A percentile compares a stretch with the other conserved stretches of the same genome.
phyloP scores from a whole-genome alignment of 1,284 basidiomycete species.

The Caloboletus firmus region DNA sequence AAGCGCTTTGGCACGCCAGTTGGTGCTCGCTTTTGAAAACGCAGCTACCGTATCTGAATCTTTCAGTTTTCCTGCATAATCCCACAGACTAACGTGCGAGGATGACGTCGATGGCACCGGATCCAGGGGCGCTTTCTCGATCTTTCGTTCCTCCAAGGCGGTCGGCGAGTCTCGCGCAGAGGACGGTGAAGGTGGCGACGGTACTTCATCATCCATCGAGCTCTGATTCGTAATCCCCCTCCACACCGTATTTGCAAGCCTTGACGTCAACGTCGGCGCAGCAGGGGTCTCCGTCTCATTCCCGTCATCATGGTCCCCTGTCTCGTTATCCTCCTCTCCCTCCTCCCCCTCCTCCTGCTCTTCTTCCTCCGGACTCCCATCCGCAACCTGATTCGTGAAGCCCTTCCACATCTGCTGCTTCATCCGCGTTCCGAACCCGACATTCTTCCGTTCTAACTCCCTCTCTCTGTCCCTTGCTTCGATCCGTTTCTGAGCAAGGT shows the following conservation, averaged over 20 bases:
- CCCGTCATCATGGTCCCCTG: constrained; percentile 41
- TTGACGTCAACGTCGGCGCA: constrained; percentile 48
- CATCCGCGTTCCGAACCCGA: constrained; percentile 54
- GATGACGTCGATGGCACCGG: constrained; percentile 8
- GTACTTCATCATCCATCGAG: constrained; percentile 54
- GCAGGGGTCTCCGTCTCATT: constrained; percentile 44
- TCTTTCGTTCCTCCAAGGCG: constrained; percentile 18
- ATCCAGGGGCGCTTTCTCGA: constrained; percentile 7
- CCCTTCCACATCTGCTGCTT: constrained; percentile 68
- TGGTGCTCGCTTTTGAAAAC: constrained; percentile 69
- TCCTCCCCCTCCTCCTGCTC: constrained; percentile 22
- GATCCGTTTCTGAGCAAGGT: constrained; percentile 54
- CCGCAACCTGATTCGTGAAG: constrained; percentile 51
- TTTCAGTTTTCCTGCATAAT: constrained; percentile 69
- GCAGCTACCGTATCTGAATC: constrained; percentile 70
- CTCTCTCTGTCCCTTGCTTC: constrained; percentile 37
- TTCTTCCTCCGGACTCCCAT: constrained; percentile 36
- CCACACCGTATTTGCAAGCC: constrained; percentile 64
- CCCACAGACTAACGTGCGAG: constrained; percentile 49
- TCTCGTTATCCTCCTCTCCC: constrained; percentile 33
- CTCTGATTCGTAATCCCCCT: constrained; percentile 73
- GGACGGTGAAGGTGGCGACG: constrained; percentile 49
- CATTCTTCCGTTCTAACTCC: constrained; percentile 33
- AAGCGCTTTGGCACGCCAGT: constrained; percentile 65
- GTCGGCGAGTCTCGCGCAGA: constrained; percentile 36